Conservation (phyloP, 495 filamentous ascomycete genomes). For the Penicillium dipodomyicola region DNA sequence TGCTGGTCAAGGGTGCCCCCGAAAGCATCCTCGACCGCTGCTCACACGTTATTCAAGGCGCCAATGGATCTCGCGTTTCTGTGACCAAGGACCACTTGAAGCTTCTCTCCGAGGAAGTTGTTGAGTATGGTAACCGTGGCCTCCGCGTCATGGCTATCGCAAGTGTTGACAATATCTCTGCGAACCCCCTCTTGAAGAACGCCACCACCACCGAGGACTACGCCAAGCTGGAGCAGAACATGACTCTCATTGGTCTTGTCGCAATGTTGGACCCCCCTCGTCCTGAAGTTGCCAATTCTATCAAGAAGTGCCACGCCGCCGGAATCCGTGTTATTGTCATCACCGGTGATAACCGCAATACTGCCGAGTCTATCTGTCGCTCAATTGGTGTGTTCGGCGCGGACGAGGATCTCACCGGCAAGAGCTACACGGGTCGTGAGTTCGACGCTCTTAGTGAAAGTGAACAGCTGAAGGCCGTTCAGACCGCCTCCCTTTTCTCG, state of each 20-base stretch:
- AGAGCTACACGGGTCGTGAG: constrained; percentile 93
- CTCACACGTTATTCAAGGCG: constrained; percentile 70
- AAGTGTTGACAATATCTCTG: constrained; percentile 66
- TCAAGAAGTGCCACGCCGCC: constrained; percentile 83
- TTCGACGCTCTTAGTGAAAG: constrained; percentile 80
- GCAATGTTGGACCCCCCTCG: constrained; percentile 98
- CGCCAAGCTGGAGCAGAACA: constrained; percentile 78
- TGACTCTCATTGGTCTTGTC: constrained; percentile 91
- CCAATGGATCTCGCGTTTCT: constrained; percentile 68
- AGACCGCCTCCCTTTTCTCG: constrained; percentile 90
- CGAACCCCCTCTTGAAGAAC: constrained; percentile 64
- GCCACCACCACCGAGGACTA: constrained; percentile 86
- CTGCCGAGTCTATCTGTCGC: constrained; percentile 95
- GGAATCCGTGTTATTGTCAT: constrained; percentile 98
- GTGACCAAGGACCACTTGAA: constrained; percentile 63
- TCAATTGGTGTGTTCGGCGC: constrained; percentile 91
- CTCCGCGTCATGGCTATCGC: constrained; percentile 95
- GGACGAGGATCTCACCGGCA: constrained; percentile 79
- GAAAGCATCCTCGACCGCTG: constrained; percentile 93
- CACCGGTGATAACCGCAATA: constrained; percentile 96
- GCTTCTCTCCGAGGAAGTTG: constrained; percentile 71
- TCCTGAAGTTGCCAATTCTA: constrained; percentile 84
- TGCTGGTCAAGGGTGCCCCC: constrained; percentile 95
- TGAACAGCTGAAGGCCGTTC: constrained; percentile 80
- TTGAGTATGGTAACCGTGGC: constrained; percentile 86